Base-by-base conservation (phyloP, 305 asterid species). In the Solanum hybrid region DNA sequence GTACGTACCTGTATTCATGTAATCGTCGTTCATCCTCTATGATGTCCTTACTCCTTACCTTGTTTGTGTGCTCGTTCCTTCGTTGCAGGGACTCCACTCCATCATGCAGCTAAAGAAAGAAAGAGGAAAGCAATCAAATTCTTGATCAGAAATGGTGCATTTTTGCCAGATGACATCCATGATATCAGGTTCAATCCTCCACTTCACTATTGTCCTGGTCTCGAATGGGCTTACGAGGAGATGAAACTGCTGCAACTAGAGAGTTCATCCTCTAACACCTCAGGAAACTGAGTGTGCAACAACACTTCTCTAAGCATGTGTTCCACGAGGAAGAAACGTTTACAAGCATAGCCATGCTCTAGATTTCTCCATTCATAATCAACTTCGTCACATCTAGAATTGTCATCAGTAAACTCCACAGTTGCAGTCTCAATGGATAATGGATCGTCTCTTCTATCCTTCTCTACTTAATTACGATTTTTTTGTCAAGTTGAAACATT, bases 111-210 rank as follows among this genome's bases (percentile, higher is more conserved):
- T 82, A 97, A 97, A 91, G 99, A 97, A 90, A 94, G 92, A 89
- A 96, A 96, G 92, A 95, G 91, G 92, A 94, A 93, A 92, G 99
- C 99, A 33, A 96, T 96, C 29, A 96, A 76, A 71, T 97, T 95
- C 90, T 94, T 97, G 92, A 93, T 96, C 37, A 95, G 93, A 89
- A 96, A 96, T 46, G 99, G 99, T 75, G 99, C 99, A 46, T 97
- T 97, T 91, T 91, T 97, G 95, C 99, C 98, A 0, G 97, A 94
- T 89, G 94, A 96, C 92, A 95, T 97, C 85, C 90, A 93, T 11
- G 99, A 97, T 87, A 94, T 99, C 33, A 95, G 99, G 95, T 97
- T 97, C 94, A 97, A 96, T 91, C 99, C 99, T 42, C 99, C 99
- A 24, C 93, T 95, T 89, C 99, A 97, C 92, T 97, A 96, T 92